Evolutionary conservation across 1,284 basidiomycete species (phyloP).

Genomic region (Ustilago esculenta): DNA sequence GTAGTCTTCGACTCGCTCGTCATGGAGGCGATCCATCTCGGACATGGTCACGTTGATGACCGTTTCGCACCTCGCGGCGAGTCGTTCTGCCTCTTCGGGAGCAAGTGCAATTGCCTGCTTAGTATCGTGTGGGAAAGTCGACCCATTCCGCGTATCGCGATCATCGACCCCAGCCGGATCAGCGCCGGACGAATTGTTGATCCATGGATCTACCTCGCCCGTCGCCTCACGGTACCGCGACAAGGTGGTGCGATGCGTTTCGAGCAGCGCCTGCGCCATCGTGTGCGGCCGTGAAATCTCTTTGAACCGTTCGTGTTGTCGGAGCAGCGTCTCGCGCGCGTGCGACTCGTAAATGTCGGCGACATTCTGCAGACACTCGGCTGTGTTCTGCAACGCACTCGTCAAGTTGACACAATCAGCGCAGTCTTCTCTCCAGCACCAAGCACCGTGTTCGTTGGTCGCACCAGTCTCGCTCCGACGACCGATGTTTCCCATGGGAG

Average conservation of each 20-base stretch:
- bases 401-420: slow-evolving; percentile 80
- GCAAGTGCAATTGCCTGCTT: neutral
- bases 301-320: slow-evolving; percentile 79
- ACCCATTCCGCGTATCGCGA: too few relatives aligned
- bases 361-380: slow-evolving; percentile 77
- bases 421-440: slow-evolving; percentile 85
- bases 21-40: slow-evolving; percentile 75
- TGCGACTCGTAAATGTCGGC: slow-evolving; percentile 81
- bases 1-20: slow-evolving; percentile 56
- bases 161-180: too few relatives aligned
- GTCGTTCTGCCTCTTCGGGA: slow-evolving; percentile 66
- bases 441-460: slow-evolving; percentile 78
- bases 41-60: slow-evolving; percentile 86
- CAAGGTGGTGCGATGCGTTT: slow-evolving; percentile 72
- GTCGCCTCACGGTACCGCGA: slow-evolving; percentile 69
- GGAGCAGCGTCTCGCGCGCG: slow-evolving; percentile 77
- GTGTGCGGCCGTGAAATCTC: slow-evolving; percentile 77
- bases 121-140: too few relatives aligned
- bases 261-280: slow-evolving; percentile 77
- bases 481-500: slow-evolving; percentile 67
- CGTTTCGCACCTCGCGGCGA: slow-evolving; percentile 81
- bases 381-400: slow-evolving; percentile 80
- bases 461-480: slow-evolving; percentile 69
- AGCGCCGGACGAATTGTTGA: too few relatives aligned
- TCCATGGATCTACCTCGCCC: slow-evolving; percentile 10